Conservation (phyloP, 2,329 filamentous ascomycete species). For the Zasmidium citrigriseum region DNA sequence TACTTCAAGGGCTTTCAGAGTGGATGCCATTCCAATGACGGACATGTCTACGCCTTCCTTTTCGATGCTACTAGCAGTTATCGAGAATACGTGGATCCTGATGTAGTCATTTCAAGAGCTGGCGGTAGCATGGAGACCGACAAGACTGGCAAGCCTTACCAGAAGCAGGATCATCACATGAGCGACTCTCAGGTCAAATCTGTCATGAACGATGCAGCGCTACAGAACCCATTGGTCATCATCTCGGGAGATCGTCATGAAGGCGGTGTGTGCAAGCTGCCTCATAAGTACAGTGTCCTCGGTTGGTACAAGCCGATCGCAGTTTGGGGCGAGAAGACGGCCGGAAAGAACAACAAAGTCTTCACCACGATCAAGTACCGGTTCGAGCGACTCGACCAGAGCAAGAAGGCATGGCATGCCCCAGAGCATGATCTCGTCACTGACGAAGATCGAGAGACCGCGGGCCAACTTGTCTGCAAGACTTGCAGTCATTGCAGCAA, state of each 20-base stretch:
- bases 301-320: constrained; percentile 69
- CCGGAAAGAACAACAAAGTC: constrained; percentile 32
- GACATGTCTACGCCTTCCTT: constrained; percentile 58
- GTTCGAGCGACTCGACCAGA: constrained; percentile 62
- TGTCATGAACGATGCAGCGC: constrained; percentile 49
- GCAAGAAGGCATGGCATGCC: constrained; percentile 51
- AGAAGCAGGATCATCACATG: constrained; percentile 49
- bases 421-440: constrained; percentile 17
- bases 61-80: constrained; percentile 56
- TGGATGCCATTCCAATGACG: constrained; percentile 55
- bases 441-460: constrained; percentile 8
- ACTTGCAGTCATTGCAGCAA: constrained; percentile 35
- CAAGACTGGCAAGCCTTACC: constrained; percentile 48
- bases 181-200: constrained; percentile 39
- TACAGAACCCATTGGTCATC: constrained; percentile 54
- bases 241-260: constrained; percentile 54
- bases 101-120: constrained; percentile 64
- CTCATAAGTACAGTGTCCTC: constrained; percentile 64
- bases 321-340: constrained; percentile 65
- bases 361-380: constrained; percentile 57
- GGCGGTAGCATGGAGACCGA: constrained; percentile 57
- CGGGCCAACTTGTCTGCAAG: constrained; percentile 33
- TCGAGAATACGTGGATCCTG: constrained; percentile 60
- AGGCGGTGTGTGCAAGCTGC: constrained; percentile 51
- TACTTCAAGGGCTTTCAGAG: constrained; percentile 65